Conservation (phyloP, 768 basidiomycete species). For the Kwoniella mangroviensis region DNA sequence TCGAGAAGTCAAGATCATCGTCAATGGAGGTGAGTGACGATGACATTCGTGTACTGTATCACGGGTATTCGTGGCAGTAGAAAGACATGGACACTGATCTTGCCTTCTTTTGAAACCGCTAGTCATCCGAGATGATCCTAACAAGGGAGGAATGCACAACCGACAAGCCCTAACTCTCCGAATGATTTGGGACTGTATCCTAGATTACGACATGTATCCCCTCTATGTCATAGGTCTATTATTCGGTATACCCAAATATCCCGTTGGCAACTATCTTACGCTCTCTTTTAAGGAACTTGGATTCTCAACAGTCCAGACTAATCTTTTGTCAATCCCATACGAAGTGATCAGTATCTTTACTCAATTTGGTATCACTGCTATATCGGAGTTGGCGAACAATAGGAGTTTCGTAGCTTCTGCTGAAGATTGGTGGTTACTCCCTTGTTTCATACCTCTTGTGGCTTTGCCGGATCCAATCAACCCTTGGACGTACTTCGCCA, state of each 20-base stretch:
- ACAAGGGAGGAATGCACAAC: slow-evolving; percentile 41
- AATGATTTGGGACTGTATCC: slow-evolving; percentile 42
- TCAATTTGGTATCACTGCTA: slow-evolving; percentile 25
- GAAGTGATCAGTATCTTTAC: slow-evolving; percentile 49
- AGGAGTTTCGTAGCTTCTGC: slow-evolving; percentile 37
- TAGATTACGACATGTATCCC: slow-evolving; percentile 54
- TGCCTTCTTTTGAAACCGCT: neutral
- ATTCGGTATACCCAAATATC: slow-evolving; percentile 51
- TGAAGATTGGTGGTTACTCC: slow-evolving; percentile 55
- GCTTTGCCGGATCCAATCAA: slow-evolving; percentile 30
- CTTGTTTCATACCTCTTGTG: slow-evolving; percentile 48
- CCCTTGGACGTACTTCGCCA: slow-evolving; percentile 53
- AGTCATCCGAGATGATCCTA: slow-evolving; percentile 37
- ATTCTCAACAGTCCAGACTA: slow-evolving; percentile 53
- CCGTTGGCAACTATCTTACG: slow-evolving; percentile 47
- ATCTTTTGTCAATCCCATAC: slow-evolving; percentile 53
- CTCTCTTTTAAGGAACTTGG: slow-evolving; percentile 49
- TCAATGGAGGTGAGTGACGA: slow-evolving; percentile 40
- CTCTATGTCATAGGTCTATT: slow-evolving; percentile 55
- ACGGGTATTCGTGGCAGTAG: neutral
- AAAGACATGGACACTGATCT: neutral
- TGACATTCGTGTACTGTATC: no score
- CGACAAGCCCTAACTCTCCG: slow-evolving; percentile 47
- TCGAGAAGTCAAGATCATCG: slow-evolving; percentile 54
- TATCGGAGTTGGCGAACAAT: slow-evolving; percentile 33